phyloP scores from a whole-genome alignment of 2,329 filamentous ascomycete genomes.

The Mycosphaerella sp. region DNA sequence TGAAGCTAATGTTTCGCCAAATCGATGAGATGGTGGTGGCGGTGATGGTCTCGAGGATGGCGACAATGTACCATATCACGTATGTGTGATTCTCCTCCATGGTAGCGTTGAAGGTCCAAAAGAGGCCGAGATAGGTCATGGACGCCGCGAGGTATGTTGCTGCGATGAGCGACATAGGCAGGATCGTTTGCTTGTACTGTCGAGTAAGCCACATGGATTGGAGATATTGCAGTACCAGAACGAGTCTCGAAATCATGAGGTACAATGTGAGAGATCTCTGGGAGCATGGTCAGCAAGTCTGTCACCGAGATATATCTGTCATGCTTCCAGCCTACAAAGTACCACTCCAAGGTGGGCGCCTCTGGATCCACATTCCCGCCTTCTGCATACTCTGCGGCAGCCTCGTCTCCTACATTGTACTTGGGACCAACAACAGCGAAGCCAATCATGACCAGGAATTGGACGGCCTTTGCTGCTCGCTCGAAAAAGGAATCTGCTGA shows the following conservation, averaged over 20 bases:
- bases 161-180: constrained; percentile 34
- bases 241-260: constrained; percentile 35
- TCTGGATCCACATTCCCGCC: constrained; percentile 36
- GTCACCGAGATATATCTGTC: neutral
- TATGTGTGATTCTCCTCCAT: constrained; percentile 33
- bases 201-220: constrained; percentile 34
- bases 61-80: constrained; percentile 49
- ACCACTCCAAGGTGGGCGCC: constrained; percentile 24
- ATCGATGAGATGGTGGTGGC: constrained; percentile 31
- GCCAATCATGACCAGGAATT: constrained; percentile 59
- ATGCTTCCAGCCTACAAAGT: constrained; percentile 31
- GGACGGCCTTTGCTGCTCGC: constrained; percentile 51
- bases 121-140: constrained; percentile 32
- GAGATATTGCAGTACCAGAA: constrained; percentile 36
- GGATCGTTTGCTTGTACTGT: constrained; percentile 27
- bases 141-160: constrained; percentile 32
- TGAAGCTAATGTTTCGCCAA: constrained; percentile 35
- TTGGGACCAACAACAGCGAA: constrained; percentile 54
- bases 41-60: constrained; percentile 29
- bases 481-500: constrained; percentile 59
- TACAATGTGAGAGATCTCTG: constrained; percentile 33
- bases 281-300: neutral
- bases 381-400: constrained; percentile 19
- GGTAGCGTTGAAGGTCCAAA: constrained; percentile 24
- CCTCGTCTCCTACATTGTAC: constrained; percentile 34